Evolutionary conservation across 768 basidiomycete species (phyloP).

Genomic region (Daedaleopsis nitida): DNA sequence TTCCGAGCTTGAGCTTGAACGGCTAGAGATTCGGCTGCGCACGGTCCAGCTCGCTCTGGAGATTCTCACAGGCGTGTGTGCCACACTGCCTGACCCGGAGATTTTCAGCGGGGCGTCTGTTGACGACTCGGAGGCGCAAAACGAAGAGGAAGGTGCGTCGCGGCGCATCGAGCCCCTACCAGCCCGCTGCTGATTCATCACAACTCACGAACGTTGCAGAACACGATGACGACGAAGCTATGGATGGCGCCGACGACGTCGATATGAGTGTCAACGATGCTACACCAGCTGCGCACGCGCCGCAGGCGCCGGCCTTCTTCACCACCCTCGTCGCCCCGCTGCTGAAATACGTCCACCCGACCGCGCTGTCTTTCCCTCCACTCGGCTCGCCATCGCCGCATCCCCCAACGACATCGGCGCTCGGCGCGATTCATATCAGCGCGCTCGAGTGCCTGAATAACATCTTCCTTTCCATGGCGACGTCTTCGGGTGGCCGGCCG

Average conservation of each 20-base stretch:
- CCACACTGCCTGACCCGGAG: constrained; percentile 80
- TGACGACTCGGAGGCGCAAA: constrained; percentile 35
- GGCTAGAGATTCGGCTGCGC: constrained; percentile 68
- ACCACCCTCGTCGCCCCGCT: constrained; percentile 68
- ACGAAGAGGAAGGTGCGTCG: constrained; percentile 41
- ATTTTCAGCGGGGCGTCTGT: constrained; percentile 31
- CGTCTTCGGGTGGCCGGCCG: constrained; percentile 40
- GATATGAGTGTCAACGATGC: constrained; percentile 29
- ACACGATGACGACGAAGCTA: constrained; percentile 40
- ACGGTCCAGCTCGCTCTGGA: constrained; percentile 85
- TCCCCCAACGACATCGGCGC: constrained; percentile 85
- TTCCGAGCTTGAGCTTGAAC: constrained; percentile 70
- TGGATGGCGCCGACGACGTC: constrained; percentile 34
- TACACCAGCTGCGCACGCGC: constrained; percentile 8
- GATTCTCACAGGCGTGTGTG: constrained; percentile 85
- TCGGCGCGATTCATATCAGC: constrained; percentile 81
- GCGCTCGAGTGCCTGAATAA: constrained; percentile 92
- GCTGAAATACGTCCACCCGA: constrained; percentile 71
- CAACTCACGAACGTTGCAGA: constrained; percentile 8
- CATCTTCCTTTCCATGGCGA: constrained; percentile 69
- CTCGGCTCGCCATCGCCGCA: constrained; percentile 68
- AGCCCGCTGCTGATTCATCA: constrained; percentile 30
- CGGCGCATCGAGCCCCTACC: constrained; percentile 31
- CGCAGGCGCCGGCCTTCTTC: constrained; percentile 42
- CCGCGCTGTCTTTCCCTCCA: constrained; percentile 81